Conservation (phyloP, 2,329 filamentous ascomycete species). For the Juglanconis sp. region DNA sequence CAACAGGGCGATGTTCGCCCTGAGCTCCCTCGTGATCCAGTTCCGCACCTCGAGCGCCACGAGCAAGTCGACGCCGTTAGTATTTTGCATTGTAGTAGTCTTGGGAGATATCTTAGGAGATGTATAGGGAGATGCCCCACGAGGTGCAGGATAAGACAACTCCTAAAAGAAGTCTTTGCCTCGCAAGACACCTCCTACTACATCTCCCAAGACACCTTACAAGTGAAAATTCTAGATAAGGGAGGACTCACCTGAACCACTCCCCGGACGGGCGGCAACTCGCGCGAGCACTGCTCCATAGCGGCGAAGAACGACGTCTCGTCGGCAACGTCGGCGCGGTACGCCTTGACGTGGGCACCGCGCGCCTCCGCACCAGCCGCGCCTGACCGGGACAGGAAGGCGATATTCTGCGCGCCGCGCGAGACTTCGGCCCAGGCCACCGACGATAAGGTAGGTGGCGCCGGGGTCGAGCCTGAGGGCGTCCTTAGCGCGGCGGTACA, state of each 20-base stretch:
- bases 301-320: background rate
- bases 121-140: too few relatives aligned
- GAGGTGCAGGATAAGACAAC: too few relatives aligned
- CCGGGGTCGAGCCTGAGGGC: background rate
- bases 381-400: conserved; percentile 8
- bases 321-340: background rate
- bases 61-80: conserved; percentile 1
- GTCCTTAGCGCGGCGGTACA: background rate
- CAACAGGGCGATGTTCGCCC: too few relatives aligned
- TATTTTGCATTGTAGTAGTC: background rate
- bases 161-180: too few relatives aligned
- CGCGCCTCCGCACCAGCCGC: background rate
- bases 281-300: background rate
- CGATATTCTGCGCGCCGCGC: conserved; percentile 2
- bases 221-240: too few relatives aligned
- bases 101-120: too few relatives aligned
- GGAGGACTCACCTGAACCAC: conserved; percentile 4
- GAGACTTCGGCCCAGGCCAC: conserved; percentile 3
- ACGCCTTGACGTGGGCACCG: background rate
- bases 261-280: conserved; percentile 2
- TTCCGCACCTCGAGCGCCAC: background rate
- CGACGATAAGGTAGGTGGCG: background rate
- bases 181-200: too few relatives aligned
- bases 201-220: too few relatives aligned
- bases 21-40: background rate